phyloP scores from a whole-genome alignment of 257 asterid genomes.

The Mentha longifolia region DNA sequence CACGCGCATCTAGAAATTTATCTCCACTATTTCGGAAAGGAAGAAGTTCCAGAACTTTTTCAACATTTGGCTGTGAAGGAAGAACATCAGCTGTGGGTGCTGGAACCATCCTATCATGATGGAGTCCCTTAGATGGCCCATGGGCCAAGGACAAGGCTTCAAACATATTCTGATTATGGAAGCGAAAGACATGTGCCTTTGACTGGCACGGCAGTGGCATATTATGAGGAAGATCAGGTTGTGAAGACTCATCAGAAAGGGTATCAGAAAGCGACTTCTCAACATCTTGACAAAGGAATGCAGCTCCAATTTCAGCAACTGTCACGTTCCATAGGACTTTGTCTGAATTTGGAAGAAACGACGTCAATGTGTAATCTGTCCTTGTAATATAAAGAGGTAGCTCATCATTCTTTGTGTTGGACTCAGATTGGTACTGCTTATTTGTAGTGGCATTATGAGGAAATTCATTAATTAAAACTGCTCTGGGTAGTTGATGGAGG shows the following conservation, averaged over 20 bases:
- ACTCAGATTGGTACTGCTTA: slow-evolving; percentile 48
- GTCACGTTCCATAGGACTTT: slow-evolving; percentile 86
- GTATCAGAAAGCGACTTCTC: slow-evolving; percentile 51
- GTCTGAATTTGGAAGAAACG: slow-evolving; percentile 81
- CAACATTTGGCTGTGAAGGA: slow-evolving; percentile 69
- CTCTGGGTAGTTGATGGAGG: slow-evolving; percentile 40
- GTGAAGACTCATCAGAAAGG: slow-evolving; percentile 51
- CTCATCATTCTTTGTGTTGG: slow-evolving; percentile 47
- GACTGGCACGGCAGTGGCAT: slow-evolving; percentile 95
- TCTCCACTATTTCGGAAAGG: slow-evolving; percentile 38
- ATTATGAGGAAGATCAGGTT: slow-evolving; percentile 53
- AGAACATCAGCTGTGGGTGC: slow-evolving; percentile 47
- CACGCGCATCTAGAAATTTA: too few species aligned
- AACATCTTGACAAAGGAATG: slow-evolving; percentile 71
- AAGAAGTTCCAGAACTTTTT: slow-evolving; percentile 51
- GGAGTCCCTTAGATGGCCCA: slow-evolving; percentile 49
- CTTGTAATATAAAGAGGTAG: slow-evolving; percentile 82
- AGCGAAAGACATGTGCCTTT: slow-evolving; percentile 71
- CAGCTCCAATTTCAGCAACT: slow-evolving; percentile 90
- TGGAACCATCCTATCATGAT: slow-evolving; percentile 59
- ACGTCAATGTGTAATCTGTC: slow-evolving; percentile 81
- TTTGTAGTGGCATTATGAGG: slow-evolving; percentile 44
- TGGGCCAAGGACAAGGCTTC: slow-evolving; percentile 48
- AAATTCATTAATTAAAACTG: slow-evolving; percentile 38
- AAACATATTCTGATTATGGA: slow-evolving; percentile 53